A percentile compares a stretch with the other conserved stretches of the same genome.
These are phyloP conservation scores for Miscanthus sacchariflorus DNA, from an alignment of 202 grass and related monocot species.

Conservation along the genomic window DNA sequence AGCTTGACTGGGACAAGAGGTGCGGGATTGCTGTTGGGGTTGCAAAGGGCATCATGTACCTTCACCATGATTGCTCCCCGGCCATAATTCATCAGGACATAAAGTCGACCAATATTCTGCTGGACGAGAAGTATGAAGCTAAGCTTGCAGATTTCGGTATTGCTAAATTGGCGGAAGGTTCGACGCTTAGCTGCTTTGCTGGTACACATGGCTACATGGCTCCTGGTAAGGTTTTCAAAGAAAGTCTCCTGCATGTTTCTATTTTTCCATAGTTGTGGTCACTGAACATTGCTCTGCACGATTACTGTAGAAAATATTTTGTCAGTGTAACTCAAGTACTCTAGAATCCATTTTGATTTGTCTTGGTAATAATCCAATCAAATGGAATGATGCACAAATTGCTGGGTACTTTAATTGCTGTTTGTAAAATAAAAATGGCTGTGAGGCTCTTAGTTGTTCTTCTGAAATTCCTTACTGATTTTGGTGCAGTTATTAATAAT, in stretches of 20 bases:
- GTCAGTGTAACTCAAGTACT: neutral
- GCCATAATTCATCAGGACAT: conserved; percentile 83
- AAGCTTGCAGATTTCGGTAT: conserved; percentile 87
- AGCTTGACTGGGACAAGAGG: conserved; percentile 73
- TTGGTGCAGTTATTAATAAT: neutral
- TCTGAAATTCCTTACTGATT: neutral
- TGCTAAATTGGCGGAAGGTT: conserved; percentile 70
- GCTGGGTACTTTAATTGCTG: neutral
- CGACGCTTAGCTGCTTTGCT: conserved; percentile 65
- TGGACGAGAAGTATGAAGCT: conserved; percentile 70
- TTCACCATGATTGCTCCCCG: conserved; percentile 81
- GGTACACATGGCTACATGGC: conserved; percentile 83
- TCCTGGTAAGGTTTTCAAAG: conserved; percentile 62
- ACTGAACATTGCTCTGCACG: neutral
- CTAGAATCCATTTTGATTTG: conserved; percentile 9
- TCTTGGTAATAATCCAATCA: neutral
- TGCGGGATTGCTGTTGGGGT: conserved; percentile 74
- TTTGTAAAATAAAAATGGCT: neutral
- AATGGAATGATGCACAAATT: conserved; percentile 3
- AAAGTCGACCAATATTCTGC: conserved; percentile 80
- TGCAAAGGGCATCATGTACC: conserved; percentile 86
- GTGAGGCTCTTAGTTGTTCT: neutral
- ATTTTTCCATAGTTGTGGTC: conserved; percentile 13
- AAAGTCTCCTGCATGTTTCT: conserved; percentile 19
- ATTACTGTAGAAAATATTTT: conserved; percentile 18